A percentile compares a stretch with the other conserved stretches of the same genome.
These are phyloP conservation scores for Penicillium italicum DNA, from an alignment of 2,329 filamentous ascomycete species.

Conservation along the genomic window DNA sequence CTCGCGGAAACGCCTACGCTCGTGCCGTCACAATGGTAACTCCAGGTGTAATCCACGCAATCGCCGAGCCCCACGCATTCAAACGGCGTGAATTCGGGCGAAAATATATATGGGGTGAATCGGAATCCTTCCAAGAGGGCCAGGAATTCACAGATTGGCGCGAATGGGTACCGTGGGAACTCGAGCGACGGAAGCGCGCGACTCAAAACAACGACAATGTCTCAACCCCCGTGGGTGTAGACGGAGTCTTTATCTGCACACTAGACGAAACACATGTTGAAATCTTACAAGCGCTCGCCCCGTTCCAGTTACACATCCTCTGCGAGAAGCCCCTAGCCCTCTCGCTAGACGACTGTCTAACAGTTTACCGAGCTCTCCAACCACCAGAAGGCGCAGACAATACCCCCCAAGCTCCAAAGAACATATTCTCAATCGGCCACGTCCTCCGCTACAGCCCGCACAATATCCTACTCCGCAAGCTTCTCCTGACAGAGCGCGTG, in stretches of 20 bases:
- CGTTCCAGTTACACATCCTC: conserved; percentile 72
- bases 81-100: conserved; percentile 70
- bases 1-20: conserved; percentile 72
- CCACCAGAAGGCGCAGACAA: conserved; percentile 18
- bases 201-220: conserved; percentile 27
- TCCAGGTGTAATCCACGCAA: conserved; percentile 66
- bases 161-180: conserved; percentile 72
- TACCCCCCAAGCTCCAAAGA: conserved; percentile 25
- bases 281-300: conserved; percentile 70
- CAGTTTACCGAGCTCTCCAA: conserved; percentile 53
- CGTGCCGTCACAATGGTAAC: conserved; percentile 62
- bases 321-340: conserved; percentile 93
- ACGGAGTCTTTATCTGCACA: conserved; percentile 69
- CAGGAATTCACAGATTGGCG: conserved; percentile 72
- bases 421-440: conserved; percentile 86
- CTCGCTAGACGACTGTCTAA: conserved; percentile 70
- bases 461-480: conserved; percentile 75
- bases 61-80: conserved; percentile 76
- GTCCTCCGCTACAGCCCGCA: conserved; percentile 91
- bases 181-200: conserved; percentile 52
- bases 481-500: conserved; percentile 69
- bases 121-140: conserved; percentile 49
- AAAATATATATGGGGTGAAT: conserved; percentile 66
- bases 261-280: conserved; percentile 85
- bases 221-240: conserved; percentile 53